Base-by-base conservation (phyloP, 2,329 filamentous ascomycete species). In the Calonectria leucothoes region DNA sequence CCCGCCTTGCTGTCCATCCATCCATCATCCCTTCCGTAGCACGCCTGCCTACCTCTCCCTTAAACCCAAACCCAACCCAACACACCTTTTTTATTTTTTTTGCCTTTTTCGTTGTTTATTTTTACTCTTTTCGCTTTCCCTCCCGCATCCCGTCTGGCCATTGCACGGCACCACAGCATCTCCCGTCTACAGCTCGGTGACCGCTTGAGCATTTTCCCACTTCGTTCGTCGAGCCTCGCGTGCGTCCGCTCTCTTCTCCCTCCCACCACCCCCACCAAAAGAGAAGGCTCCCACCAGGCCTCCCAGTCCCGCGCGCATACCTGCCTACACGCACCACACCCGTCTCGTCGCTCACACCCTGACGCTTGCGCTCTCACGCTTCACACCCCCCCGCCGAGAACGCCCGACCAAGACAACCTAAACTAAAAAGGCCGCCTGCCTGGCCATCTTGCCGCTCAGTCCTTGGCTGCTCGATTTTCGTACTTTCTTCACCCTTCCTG, bases 311-410 rank as follows among this genome's bases (percentile, higher is more conserved):
- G 70, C 76, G 73, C 71, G 72, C 72, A 66, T 68, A 73, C 48
- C 49, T n/a, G 48, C 51, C 51, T 71, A 66, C 67, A 67, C 35
- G 63, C 39, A 63, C 65, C 51, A 64, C 69, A 57, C 66, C 51
- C 51, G n/a, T 67, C 45, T 59, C 55, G 51, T 23, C 51, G 55
- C 66, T 37, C 67, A 64, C 71, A 66, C 64, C 63, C 66, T 71
- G 37, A 52, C 45, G 33, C 35, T 35, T 55, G 51, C 66, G 25
- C 68, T 71, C 61, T 75, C 70, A 51, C 66, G 61, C 63, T 63
- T 69, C 72, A 70, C 77, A 71, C 69, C 63, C 70, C 72, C 75
- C 75, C 77, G 75, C 78, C 78, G 77, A 80, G 70, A 79, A 77
- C 78, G 78, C 78, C 78, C 78, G 77, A 80, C 8, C 75, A 75